These are phyloP conservation scores for Microbotryum intermedium DNA, from an alignment of 1,284 basidiomycete genomes.

Conservation along the genomic window DNA sequence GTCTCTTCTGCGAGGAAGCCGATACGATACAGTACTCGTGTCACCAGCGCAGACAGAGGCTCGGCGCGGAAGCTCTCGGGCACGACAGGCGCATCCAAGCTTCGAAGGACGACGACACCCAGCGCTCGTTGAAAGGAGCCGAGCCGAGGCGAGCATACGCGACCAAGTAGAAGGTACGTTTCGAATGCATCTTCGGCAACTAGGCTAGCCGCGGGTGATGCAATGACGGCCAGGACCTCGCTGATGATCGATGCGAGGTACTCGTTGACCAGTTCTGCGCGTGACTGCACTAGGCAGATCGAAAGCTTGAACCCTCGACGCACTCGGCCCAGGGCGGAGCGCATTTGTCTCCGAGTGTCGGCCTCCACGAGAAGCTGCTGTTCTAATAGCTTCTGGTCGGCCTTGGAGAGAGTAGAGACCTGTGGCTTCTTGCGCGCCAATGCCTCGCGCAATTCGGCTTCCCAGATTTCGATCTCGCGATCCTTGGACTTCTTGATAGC, in stretches of 20 bases:
- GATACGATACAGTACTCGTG: constrained; percentile 79
- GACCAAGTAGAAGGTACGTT: constrained; percentile 57
- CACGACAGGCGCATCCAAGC: constrained; percentile 55
- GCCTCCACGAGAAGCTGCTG: constrained; percentile 73
- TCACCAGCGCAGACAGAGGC: constrained; percentile 60
- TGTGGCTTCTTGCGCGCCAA: constrained; percentile 62
- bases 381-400: constrained; percentile 67
- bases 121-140: constrained; percentile 61
- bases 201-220: constrained; percentile 56
- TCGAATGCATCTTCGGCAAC: constrained; percentile 58
- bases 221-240: constrained; percentile 49
- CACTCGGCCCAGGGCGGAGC: constrained; percentile 49
- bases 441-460: constrained; percentile 77
- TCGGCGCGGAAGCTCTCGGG: constrained; percentile 67
- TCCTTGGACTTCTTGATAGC: constrained; percentile 53
- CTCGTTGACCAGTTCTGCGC: constrained; percentile 46
- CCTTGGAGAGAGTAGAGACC: constrained; percentile 55
- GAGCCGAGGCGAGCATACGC: constrained; percentile 56
- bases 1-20: constrained; percentile 72
- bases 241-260: constrained; percentile 53
- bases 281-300: constrained; percentile 52
- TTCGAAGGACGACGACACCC: constrained; percentile 69
- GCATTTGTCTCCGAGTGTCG: constrained; percentile 54
- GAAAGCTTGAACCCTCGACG: constrained; percentile 61
- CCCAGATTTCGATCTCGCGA: constrained; percentile 82